Evolutionary conservation across 768 basidiomycete species (phyloP), one percentile per base, ranked within the genome.

Genomic region (Sarcodon aspratus): DNA sequence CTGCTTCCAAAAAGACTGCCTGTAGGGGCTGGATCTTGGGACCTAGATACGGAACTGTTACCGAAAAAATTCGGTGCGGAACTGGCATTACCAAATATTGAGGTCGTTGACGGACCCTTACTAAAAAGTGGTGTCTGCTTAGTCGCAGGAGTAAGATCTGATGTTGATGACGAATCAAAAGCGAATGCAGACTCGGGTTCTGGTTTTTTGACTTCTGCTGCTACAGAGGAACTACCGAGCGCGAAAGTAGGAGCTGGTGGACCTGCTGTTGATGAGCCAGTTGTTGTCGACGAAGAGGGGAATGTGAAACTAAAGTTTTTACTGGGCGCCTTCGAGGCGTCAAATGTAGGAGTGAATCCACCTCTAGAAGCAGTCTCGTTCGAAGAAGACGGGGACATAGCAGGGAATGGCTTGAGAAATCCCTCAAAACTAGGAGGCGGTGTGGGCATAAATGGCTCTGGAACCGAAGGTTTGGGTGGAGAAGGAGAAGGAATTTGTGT

Each of bases 131-230:
- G 21, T 27, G 21, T 27, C 21, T 27, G 21, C 21, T 27, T 27
- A 27, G 21, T 27, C 21, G 21, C 21, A 27, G 21, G 21, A 27
- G 21, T 2, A 27, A 27, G 21, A 27, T 27, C 21, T 12, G 48
- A 15, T n/a, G 40, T 32, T 48, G 42, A 47, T 17, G 59, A 49
- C 32, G 51, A 18, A 36, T 54, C 52, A 36, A 63, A 62, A 34
- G 59, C 18, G 44, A 66, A 66, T 1, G 58, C 46, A 18, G 66
- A 58, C 50, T 67, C 66, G 13, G 62, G 55, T 27, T 27, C 21
- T 27, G 21, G 21, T 27, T 27, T 42, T 38, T 48, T 11, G 47
- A 15, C 33, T 53, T 48, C 43, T 18, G 15, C 5, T 27, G 21
- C 21, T 27, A 27, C 21, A 27, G 21, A 27, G 21, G 40, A 9